phyloP scores from a whole-genome alignment of 139 green algal species.

The Haematococcus lacustris region DNA sequence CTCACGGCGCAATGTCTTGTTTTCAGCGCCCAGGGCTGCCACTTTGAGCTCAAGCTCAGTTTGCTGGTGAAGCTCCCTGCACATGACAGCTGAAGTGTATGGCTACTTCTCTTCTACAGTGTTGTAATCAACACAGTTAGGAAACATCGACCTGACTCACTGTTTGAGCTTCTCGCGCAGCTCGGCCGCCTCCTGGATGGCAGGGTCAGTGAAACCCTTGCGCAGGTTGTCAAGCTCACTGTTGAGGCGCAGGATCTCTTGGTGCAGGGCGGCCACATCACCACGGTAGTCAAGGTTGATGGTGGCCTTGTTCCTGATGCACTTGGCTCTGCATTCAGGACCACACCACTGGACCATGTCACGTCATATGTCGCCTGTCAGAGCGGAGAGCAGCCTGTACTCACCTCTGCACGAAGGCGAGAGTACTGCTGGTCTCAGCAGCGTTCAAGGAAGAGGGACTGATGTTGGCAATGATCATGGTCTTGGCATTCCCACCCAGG shows the following conservation, averaged over 20 bases:
- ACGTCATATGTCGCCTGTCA: too few species aligned
- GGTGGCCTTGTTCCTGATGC: constrained; percentile 80
- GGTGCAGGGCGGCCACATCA: constrained; percentile 10
- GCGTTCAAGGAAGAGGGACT: constrained; percentile 46
- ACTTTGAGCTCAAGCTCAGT: constrained; percentile 37
- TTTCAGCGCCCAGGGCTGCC: constrained; percentile 21
- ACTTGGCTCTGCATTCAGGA: too few species aligned
- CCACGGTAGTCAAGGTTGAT: constrained; percentile 39
- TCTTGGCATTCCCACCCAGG: constrained; percentile 92
- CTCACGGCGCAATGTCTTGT: constrained; percentile 35
- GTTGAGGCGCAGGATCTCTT: constrained; percentile 29
- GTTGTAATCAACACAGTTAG: not conserved
- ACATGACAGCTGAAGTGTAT: too few species aligned
- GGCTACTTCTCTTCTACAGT: not conserved
- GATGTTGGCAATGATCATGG: constrained; percentile 87
- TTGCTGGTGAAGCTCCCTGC: constrained; percentile 25
- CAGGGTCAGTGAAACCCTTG: constrained; percentile 33
- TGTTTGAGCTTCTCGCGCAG: constrained; percentile 13
- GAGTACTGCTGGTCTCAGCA: constrained; percentile 84
- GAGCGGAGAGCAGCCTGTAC: too few species aligned
- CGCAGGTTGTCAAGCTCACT: constrained; percentile 35
- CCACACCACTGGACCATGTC: too few species aligned
- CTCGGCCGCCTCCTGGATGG: constrained; percentile 31
- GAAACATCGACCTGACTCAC: constrained; percentile 11
- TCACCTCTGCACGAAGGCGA: constrained; percentile 81